Evolutionary conservation across 768 basidiomycete species (phyloP).

Genomic region (Boletus rex-veris): DNA sequence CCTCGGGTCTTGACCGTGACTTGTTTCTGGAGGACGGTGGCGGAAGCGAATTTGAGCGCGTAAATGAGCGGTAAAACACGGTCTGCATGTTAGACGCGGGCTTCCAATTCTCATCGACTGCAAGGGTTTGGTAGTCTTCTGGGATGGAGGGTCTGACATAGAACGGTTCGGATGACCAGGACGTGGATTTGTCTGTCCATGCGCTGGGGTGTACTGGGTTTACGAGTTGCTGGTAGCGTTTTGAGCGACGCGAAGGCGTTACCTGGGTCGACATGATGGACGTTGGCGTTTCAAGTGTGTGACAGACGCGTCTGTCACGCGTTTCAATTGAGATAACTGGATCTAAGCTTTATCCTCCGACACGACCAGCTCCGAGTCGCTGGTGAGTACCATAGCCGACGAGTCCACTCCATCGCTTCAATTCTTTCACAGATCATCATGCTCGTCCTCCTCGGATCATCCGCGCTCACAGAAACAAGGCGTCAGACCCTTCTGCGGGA

Average conservation of each 20-base stretch:
- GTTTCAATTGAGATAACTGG: constrained; percentile 3
- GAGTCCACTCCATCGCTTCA: not conserved
- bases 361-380: not conserved
- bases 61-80: constrained; percentile 30
- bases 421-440: constrained; percentile 38
- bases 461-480: constrained; percentile 68
- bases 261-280: constrained; percentile 16
- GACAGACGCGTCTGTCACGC: constrained; percentile 23
- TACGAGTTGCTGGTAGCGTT: constrained; percentile 35
- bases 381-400: constrained; percentile 8
- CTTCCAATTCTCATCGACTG: constrained; percentile 27
- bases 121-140: constrained; percentile 27
- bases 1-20: constrained; percentile 8
- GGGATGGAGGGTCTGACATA: constrained; percentile 18
- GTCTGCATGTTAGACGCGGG: constrained; percentile 19
- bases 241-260: constrained; percentile 37
- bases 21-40: constrained; percentile 19
- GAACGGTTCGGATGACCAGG: constrained; percentile 28
- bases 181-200: constrained; percentile 25
- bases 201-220: constrained; percentile 24
- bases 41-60: constrained; percentile 13
- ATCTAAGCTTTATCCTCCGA: not conserved
- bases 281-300: not conserved
- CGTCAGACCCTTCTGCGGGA: constrained; percentile 60
- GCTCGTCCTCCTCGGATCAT: constrained; percentile 77